Percentiles rank a stretch among this genome's conserved stretches.
phyloP scores from a whole-genome alignment of 192 early-diverging fungal species.

The Coemansia sp. region DNA sequence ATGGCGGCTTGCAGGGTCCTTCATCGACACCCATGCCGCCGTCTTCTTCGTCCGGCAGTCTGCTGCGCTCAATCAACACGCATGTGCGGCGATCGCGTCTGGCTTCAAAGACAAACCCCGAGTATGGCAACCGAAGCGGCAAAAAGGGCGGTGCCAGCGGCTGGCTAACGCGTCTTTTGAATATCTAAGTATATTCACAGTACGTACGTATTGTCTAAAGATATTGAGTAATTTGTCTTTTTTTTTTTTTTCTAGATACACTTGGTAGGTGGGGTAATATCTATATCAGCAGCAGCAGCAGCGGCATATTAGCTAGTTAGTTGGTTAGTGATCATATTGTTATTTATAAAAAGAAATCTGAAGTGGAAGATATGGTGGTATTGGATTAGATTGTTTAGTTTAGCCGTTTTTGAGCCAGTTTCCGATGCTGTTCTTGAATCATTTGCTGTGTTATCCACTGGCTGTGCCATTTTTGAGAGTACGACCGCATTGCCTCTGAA shows the following conservation, averaged over 20 bases:
- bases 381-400: background rate
- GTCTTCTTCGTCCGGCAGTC: no score
- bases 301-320: no score
- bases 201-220: no score
- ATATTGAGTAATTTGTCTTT: no score
- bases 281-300: no score
- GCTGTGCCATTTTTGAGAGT: slow-evolving; percentile 29
- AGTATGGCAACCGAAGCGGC: slow-evolving; percentile 1
- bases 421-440: slow-evolving; percentile 16
- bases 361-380: background rate
- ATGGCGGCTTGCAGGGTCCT: no score
- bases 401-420: background rate
- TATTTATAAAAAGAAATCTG: background rate
- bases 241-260: no score
- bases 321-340: no score
- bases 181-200: no score
- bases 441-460: slow-evolving; percentile 16
- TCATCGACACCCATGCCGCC: no score
- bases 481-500: slow-evolving; percentile 29
- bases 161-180: slow-evolving; percentile 13
- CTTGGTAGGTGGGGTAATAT: no score
- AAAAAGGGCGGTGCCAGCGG: slow-evolving; percentile 1
- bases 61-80: slow-evolving; percentile 5
- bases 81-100: slow-evolving; percentile 16
- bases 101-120: slow-evolving; percentile 12